Base-by-base conservation (phyloP, 306 rosid genomes). In the Lathyrus aphaca region DNA sequence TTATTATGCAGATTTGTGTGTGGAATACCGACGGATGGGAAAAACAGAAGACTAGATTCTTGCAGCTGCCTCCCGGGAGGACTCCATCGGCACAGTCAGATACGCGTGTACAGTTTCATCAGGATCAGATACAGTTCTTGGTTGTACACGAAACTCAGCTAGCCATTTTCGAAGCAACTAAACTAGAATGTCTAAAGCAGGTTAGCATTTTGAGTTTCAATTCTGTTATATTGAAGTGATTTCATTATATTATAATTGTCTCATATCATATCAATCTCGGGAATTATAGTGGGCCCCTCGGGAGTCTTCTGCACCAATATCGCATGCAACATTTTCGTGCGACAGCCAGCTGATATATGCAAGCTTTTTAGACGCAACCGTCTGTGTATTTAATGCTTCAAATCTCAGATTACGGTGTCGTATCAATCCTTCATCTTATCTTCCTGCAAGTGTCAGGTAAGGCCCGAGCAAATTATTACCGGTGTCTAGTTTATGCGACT, bases 11-110 rank as follows among this genome's bases (percentile, higher is more conserved):
- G 98, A 81, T 94, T 62, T 87, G 94, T 38, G 90, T 87, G 29
- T 94, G 98, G 98, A 94, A 73, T 46, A 85, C 96, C 56, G 97
- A 94, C 79, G 91, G 88, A 49, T 94, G 97, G 97, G 98, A 90
- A 80, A 94, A 94, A 84, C 97, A 90, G 84, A 90, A 81, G 72
- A 74, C 82, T 51, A 84, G 89, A 82, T 81, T 76, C 82, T 83
- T 94, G 87, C 98, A 80, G 83, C 87, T 94, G 74, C 97, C 98
- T 72, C 37, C 86, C 45, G 96, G 98, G 61, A 87, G 96, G 85
- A 84, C 88, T 49, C 85, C 89, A 51, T 59, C 95, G 4, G 79
- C 89, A 10, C 97, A 82, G 46, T 76, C 97, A 0, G 96, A 88
- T 81, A 90, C 97, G 1, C 96, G 90, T 32, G 91, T 94, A 43